These are phyloP conservation scores for Diplodia scrobiculata DNA, from an alignment of 2,329 filamentous ascomycete genomes.

Conservation along the genomic window DNA sequence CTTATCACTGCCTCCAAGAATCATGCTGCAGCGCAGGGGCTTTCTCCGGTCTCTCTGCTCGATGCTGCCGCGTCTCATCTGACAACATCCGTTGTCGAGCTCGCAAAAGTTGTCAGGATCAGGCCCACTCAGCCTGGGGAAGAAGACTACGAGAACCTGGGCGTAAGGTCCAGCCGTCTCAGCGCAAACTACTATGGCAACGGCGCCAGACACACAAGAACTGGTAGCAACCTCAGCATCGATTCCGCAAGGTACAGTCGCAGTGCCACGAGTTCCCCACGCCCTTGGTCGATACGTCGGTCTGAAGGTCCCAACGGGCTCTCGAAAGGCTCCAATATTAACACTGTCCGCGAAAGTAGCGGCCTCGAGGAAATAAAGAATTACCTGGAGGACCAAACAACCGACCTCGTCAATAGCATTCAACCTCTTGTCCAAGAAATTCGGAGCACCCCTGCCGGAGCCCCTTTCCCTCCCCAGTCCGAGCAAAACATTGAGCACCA, in stretches of 20 bases:
- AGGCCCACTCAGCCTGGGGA: slow-evolving; percentile 73
- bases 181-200: slow-evolving; percentile 27
- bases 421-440: slow-evolving; percentile 76
- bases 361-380: slow-evolving; percentile 65
- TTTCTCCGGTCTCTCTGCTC: slow-evolving; percentile 88
- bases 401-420: slow-evolving; percentile 75
- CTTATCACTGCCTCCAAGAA: slow-evolving; percentile 94
- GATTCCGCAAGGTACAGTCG: slow-evolving; percentile 38
- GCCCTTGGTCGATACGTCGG: slow-evolving; percentile 25
- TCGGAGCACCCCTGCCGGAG: slow-evolving; percentile 46
- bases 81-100: slow-evolving; percentile 79
- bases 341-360: slow-evolving; percentile 33
- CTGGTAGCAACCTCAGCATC: slow-evolving; percentile 44
- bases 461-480: slow-evolving; percentile 32
- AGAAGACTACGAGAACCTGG: slow-evolving; percentile 64
- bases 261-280: slow-evolving; percentile 42
- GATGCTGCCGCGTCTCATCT: slow-evolving; percentile 93
- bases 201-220: slow-evolving; percentile 33
- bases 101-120: slow-evolving; percentile 82
- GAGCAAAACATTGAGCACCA: slow-evolving; percentile 62
- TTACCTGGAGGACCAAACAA: slow-evolving; percentile 81
- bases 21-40: slow-evolving; percentile 76
- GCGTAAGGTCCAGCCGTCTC: slow-evolving; percentile 8
- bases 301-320: slow-evolving; percentile 26
- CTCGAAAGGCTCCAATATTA: slow-evolving; percentile 34